Conservation (phyloP, 139 green algal species). For the Tetratostichococcus sp. region DNA sequence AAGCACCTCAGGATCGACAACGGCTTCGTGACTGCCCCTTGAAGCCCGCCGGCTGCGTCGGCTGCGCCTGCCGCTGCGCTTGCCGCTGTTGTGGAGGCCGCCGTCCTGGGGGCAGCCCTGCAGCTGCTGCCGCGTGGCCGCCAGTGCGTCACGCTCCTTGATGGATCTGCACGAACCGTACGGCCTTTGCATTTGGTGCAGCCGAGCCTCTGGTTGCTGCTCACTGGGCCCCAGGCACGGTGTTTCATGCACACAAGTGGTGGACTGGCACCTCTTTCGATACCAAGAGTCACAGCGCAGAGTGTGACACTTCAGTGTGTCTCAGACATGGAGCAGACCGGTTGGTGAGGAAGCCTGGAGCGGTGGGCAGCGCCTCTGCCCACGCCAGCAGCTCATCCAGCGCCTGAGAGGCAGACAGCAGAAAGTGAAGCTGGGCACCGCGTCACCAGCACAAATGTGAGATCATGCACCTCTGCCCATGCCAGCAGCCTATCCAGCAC, state of each 20-base stretch:
- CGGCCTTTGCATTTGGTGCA: too few relatives aligned
- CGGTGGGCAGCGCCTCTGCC: background rate
- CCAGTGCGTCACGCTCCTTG: background rate
- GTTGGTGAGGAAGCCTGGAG: background rate
- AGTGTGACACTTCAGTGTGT: too few relatives aligned
- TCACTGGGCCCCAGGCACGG: too few relatives aligned
- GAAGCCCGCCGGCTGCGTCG: background rate
- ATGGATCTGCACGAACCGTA: background rate
- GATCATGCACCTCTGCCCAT: background rate
- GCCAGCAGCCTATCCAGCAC: background rate
- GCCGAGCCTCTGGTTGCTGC: too few relatives aligned
- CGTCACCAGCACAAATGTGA: too few relatives aligned
- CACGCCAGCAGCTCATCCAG: background rate
- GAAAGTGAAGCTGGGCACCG: too few relatives aligned
- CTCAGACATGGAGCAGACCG: background rate
- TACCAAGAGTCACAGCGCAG: too few relatives aligned
- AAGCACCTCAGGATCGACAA: background rate
- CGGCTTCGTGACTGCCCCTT: too few relatives aligned
- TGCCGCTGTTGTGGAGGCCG: too few relatives aligned
- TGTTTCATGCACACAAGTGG: too few relatives aligned
- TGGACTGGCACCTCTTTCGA: too few relatives aligned
- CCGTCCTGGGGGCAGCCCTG: background rate
- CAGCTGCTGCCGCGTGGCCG: background rate
- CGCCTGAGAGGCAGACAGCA: background rate
- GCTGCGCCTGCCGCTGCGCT: too few relatives aligned